These are phyloP conservation scores for Solanum bukasovii DNA, from an alignment of 257 asterid genomes.

Conservation along the genomic window DNA sequence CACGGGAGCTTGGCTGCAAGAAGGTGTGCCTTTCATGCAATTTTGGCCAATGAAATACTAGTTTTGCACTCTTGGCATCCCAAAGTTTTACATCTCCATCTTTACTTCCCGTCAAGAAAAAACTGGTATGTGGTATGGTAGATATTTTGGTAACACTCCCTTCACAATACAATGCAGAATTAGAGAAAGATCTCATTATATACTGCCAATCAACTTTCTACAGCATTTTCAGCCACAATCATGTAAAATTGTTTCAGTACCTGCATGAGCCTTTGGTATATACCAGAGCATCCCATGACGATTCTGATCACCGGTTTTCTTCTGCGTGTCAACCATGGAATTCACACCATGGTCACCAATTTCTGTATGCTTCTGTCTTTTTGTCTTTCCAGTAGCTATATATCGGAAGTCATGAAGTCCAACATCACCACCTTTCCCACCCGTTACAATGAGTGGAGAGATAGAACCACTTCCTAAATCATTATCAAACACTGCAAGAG, in stretches of 20 bases:
- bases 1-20: slow-evolving; percentile 81
- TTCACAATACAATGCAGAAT: slow-evolving; percentile 21
- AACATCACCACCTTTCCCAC: slow-evolving; percentile 91
- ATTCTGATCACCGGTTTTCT: slow-evolving; percentile 90
- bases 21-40: slow-evolving; percentile 92
- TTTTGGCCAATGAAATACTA: slow-evolving; percentile 93
- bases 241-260: slow-evolving; percentile 23
- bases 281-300: slow-evolving; percentile 99
- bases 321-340: slow-evolving; percentile 50
- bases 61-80: slow-evolving; percentile 86
- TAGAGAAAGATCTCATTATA: slow-evolving; percentile 7
- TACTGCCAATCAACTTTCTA: not conserved
- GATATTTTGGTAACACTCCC: slow-evolving; percentile 85
- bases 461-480: slow-evolving; percentile 93
- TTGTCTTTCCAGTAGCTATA: slow-evolving; percentile 95
- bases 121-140: slow-evolving; percentile 82
- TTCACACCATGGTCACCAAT: slow-evolving; percentile 43
- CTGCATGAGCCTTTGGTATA: slow-evolving; percentile 98
- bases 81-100: slow-evolving; percentile 99
- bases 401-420: slow-evolving; percentile 99
- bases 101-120: slow-evolving; percentile 97
- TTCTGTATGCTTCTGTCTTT: slow-evolving; percentile 67
- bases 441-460: slow-evolving; percentile 88
- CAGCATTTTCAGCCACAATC: not conserved
- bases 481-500: slow-evolving; percentile 80